Evolutionary conservation across 306 rosid species (phyloP), one percentile per base, ranked within the genome.

Genomic region (Bauhinia variegata): DNA sequence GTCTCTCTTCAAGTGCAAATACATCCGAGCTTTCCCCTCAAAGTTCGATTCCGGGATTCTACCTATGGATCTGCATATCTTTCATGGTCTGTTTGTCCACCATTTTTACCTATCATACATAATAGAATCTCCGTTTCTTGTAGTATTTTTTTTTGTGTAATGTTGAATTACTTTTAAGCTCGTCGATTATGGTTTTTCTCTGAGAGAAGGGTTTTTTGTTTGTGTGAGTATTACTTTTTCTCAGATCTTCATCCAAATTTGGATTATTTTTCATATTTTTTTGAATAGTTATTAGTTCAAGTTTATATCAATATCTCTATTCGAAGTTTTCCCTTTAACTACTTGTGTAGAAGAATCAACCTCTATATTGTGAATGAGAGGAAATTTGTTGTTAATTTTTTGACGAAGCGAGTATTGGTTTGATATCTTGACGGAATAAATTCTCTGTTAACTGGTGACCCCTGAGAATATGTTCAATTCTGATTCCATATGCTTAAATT

Each of bases 41-140:
- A 44, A 23, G 39, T 54, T 49, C 13, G 14, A 59, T 65, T 65
- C 66, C 42, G 7, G 62, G 9, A 39, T 70, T 7, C 68, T 4
- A 65, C 7, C 69, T 63, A 32, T 48, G 9, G 67, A 64, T 67
- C 38, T 36, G 14, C 67, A 6, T 47, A 11, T 53, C 9, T 28
- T 73, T 60, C 75, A 79, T 82, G 88, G 85, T 87, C 72, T 65
- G 80, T 80, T 71, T 65, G 8, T 43, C 59, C 5, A 16, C 72
- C 7, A 8, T 9, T 31, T 60, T 6, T 1, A 7, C 28, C 33
- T 50, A 23, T 79, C 60, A 4, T 53, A 44, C 44, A 11, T 30
- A 8, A 17, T 4, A 17, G 39, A 2, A 36, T 36, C 41, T 36
- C 41, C 5, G 41, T 36, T 36, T 36, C 9, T 36, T 36, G 1